phyloP scores from a whole-genome alignment of 805 yeast species.

The Hagleromyces aurorensis region DNA sequence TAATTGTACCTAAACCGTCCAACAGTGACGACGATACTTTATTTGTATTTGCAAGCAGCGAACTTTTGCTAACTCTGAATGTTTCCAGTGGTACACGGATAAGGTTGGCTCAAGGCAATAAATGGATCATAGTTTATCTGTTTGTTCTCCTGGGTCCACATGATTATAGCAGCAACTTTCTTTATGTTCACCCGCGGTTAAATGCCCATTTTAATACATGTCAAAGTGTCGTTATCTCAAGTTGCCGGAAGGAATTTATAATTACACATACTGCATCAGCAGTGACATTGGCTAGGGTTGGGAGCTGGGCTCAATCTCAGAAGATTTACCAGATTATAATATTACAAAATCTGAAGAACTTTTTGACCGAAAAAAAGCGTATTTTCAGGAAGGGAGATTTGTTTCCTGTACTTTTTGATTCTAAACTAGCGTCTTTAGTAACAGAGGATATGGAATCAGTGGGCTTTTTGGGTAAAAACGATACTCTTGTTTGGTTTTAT shows the following conservation, averaged over 20 bases:
- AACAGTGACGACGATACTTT: constrained; percentile 21
- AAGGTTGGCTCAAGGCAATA: constrained; percentile 4
- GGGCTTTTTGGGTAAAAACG: constrained; percentile 35
- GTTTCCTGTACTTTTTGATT: constrained; percentile 71
- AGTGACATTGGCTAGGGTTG: constrained; percentile 23
- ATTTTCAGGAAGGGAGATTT: constrained; percentile 58
- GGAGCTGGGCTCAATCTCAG: constrained; percentile 24
- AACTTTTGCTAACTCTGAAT: constrained; percentile 14
- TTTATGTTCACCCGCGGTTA: constrained; percentile 24
- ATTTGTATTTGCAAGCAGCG: constrained; percentile 19
- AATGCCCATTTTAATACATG: constrained; percentile 13
- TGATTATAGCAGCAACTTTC: constrained; percentile 4
- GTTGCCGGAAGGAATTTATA: too few relatives aligned
- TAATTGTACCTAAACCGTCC: constrained; percentile 9
- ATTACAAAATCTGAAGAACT: constrained; percentile 49
- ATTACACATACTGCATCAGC: constrained; percentile 11
- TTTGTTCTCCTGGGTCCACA: constrained; percentile 23
- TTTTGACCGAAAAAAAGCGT: constrained; percentile 52
- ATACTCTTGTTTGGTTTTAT: constrained; percentile 80
- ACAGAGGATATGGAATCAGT: constrained; percentile 6
- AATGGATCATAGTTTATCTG: constrained; percentile 10
- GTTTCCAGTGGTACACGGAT: constrained; percentile 21
- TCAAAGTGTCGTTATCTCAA: constrained; percentile 5
- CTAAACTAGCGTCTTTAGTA: constrained; percentile 13
- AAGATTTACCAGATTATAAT: constrained; percentile 30